Base-by-base conservation (phyloP, 192 early-diverging fungal genomes). In the Rhizoclosmatium sp. region DNA sequence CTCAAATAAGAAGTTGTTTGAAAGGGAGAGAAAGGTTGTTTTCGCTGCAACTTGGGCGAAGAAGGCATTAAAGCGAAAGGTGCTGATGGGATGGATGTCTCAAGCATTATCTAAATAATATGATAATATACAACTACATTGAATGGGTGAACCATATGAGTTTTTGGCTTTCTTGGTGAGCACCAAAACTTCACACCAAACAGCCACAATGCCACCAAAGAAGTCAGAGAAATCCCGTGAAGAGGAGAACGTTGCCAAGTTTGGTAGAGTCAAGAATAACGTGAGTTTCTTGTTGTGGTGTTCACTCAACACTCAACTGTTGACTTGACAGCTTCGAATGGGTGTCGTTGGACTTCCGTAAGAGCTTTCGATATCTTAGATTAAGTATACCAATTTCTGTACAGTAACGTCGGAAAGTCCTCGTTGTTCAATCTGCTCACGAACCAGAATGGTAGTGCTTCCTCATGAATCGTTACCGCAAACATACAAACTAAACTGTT, bases 331-430 rank as follows among this genome's bases (percentile, higher is more conserved):
- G 31, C 65, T 3, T 23, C 60, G 59, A 31, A 62, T 56, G 46
- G 42, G 48, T 23, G 9, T 44, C 5, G 46, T 49, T 46, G 56
- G 72, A 16, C 45, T 75, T 41, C 42, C 59, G 31, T 31, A 31
- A 31, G 31, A 31, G 31, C 31, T 65, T n/a, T 3, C 39, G 19
- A n/a, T 31, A 14, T 39, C 3, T 40, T n/a, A 39, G 14, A 14
- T 59, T 59, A 3, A 59, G 19, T 59, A n/a, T 2, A 59, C 21
- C 21, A 16, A 59, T 98, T 69, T 96, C 97, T 31, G 31, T 31
- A 31, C 31, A 31, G 31, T 67, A 98, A 98, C 80, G 95, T 98
- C 46, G 97, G 93, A 80, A 92, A 90, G 78, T 76, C n/a, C 3
- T 71, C 70, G 10, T 59, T 82, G 41, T 84, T 85, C 82, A 92